Evolutionary conservation across 768 basidiomycete genomes (phyloP).

Genomic region (Trametes elegans): DNA sequence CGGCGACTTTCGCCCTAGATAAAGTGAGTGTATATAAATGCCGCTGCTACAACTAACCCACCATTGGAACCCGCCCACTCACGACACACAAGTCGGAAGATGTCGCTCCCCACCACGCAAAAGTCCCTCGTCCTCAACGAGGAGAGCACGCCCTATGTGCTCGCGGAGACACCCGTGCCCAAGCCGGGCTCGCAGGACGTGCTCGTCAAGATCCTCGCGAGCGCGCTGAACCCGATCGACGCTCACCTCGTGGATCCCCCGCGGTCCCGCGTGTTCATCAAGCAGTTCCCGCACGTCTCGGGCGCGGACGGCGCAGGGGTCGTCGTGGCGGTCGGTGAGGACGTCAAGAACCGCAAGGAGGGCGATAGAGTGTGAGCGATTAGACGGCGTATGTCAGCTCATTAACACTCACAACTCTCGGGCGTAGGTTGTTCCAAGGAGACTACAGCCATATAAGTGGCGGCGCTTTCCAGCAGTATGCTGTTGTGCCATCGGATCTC

Average conservation of each 20-base stretch:
- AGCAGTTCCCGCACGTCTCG: slow-evolving; percentile 29
- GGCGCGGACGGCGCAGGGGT: slow-evolving; percentile 31
- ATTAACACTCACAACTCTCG: neutral
- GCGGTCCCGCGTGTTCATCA: too few relatives aligned
- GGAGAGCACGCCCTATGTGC: neutral
- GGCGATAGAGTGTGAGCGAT: slow-evolving; percentile 41
- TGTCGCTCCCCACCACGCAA: neutral
- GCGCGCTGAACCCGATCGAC: slow-evolving; percentile 43
- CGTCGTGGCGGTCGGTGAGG: slow-evolving; percentile 36
- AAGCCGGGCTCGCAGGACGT: slow-evolving; percentile 46
- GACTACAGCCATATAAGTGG: neutral
- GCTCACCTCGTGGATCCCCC: too few relatives aligned
- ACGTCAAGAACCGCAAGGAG: slow-evolving; percentile 24
- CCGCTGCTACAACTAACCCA: too few relatives aligned
- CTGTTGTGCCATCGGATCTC: slow-evolving; percentile 23
- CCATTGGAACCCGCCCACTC: too few relatives aligned
- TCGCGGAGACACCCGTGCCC: slow-evolving; percentile 23
- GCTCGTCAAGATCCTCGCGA: slow-evolving; percentile 44
- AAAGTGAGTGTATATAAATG: too few relatives aligned
- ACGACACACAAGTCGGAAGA: too few relatives aligned
- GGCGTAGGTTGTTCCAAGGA: slow-evolving; percentile 1
- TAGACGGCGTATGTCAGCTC: too few relatives aligned
- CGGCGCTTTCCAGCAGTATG: slow-evolving; percentile 27
- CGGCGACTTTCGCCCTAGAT: too few relatives aligned
- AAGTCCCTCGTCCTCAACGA: slow-evolving; percentile 2